Evolutionary conservation across 148 eudicot species (phyloP).

Genomic region (Dysphania ambrosioides): DNA sequence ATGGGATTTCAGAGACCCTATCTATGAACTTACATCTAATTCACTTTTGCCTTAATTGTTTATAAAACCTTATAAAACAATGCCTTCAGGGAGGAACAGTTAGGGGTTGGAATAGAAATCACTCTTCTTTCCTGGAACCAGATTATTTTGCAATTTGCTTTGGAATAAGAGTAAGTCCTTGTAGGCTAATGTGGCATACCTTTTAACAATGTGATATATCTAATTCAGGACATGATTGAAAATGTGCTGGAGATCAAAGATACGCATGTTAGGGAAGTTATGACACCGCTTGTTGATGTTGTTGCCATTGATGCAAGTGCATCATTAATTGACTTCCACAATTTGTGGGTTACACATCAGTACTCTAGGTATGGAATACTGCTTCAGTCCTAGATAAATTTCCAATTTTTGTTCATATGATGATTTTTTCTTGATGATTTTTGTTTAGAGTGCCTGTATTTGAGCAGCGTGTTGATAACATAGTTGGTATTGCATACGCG

Average conservation of each 20-base stretch:
- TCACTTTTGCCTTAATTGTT: not conserved
- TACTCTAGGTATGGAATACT: constrained; percentile 68
- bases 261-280: constrained; percentile 95
- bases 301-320: constrained; percentile 96
- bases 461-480: constrained; percentile 94
- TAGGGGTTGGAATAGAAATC: not conserved
- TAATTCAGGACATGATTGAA: constrained; percentile 94
- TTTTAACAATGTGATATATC: constrained; percentile 1
- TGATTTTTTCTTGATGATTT: constrained; percentile 15
- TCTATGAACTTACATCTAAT: not conserved
- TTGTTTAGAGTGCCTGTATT: constrained; percentile 84
- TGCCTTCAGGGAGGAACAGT: not conserved
- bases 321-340: constrained; percentile 84
- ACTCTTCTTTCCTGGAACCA: not conserved
- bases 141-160: not conserved
- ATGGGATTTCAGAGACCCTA: not conserved
- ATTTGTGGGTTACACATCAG: constrained; percentile 89
- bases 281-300: constrained; percentile 99
- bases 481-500: constrained; percentile 96
- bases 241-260: constrained; percentile 98
- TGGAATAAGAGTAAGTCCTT: not conserved
- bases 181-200: not conserved
- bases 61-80: not conserved
- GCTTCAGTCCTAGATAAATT: not conserved
- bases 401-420: constrained; percentile 10